These are phyloP conservation scores for Xylaria venustula DNA, from an alignment of 495 filamentous ascomycete species.

Conservation along the genomic window DNA sequence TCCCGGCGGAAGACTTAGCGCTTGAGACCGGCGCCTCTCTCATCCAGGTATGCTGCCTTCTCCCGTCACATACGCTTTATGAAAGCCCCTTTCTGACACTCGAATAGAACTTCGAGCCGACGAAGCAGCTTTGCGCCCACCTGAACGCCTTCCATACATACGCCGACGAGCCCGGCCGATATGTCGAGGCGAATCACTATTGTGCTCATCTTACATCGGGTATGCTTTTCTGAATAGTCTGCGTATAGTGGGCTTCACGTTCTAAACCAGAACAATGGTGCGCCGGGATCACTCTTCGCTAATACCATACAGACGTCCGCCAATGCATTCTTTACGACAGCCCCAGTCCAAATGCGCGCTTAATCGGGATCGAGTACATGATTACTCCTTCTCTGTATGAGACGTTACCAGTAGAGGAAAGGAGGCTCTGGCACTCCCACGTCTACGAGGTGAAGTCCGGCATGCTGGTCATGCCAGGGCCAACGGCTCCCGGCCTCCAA, in stretches of 20 bases:
- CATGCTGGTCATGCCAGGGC: conserved; percentile 81
- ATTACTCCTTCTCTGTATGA: conserved; percentile 68
- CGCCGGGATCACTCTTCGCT: neutral
- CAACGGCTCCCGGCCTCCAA: conserved; percentile 49
- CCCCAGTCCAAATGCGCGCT: conserved; percentile 59
- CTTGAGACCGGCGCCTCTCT: conserved; percentile 32
- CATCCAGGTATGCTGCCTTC: conserved; percentile 25
- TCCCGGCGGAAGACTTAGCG: conserved; percentile 20
- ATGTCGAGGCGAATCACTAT: conserved; percentile 82
- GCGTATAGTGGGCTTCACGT: neutral
- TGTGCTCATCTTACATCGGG: conserved; percentile 76
- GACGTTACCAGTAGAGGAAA: conserved; percentile 63
- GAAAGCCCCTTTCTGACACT: conserved; percentile 7
- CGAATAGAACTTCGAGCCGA: conserved; percentile 62
- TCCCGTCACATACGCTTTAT: too few species aligned
- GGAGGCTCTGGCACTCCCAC: conserved; percentile 75
- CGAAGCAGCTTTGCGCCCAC: conserved; percentile 78
- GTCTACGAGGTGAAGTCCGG: conserved; percentile 87
- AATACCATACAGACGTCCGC: conserved; percentile 42
- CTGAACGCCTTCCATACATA: conserved; percentile 86
- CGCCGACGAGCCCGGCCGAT: conserved; percentile 62
- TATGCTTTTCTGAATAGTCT: conserved; percentile 3
- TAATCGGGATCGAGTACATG: conserved; percentile 94
- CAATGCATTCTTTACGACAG: conserved; percentile 88
- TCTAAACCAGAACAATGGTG: neutral